Conservation (phyloP, 108 stramenopile species). For the Nannochloropsis oceanica region DNA sequence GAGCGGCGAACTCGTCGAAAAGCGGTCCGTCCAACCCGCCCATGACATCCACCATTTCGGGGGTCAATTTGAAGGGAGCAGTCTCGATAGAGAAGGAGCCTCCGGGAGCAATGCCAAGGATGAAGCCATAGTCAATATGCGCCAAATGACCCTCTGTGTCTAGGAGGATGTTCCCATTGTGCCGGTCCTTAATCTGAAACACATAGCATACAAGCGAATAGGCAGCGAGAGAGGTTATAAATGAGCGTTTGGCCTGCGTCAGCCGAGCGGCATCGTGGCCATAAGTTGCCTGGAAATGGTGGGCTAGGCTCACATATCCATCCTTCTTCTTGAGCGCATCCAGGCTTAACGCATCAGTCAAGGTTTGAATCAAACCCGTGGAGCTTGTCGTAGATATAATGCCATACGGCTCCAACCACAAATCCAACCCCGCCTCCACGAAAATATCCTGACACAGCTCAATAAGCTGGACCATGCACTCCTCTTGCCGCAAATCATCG, state of each 20-base stretch:
- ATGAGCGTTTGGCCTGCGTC: slow-evolving; percentile 24
- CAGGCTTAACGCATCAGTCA: slow-evolving; percentile 75
- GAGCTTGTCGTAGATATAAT: slow-evolving; percentile 75
- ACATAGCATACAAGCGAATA: slow-evolving; percentile 90
- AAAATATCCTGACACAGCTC: slow-evolving; percentile 77
- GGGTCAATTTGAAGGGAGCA: slow-evolving; percentile 37
- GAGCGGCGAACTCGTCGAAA: slow-evolving; percentile 88
- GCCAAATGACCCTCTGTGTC: slow-evolving; percentile 90
- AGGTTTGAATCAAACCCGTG: slow-evolving; percentile 77
- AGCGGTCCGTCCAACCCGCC: slow-evolving; percentile 62
- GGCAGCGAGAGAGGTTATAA: slow-evolving; percentile 58
- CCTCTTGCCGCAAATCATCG: slow-evolving; percentile 94
- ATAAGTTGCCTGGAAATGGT: slow-evolving; percentile 27
- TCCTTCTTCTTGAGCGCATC: slow-evolving; percentile 88
- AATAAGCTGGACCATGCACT: slow-evolving; percentile 70
- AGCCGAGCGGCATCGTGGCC: slow-evolving; percentile 9
- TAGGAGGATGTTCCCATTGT: slow-evolving; percentile 89
- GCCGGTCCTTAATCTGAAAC: slow-evolving; percentile 91
- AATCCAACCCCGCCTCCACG: slow-evolving; percentile 59
- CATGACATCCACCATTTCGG: slow-evolving; percentile 50
- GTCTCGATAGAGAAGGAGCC: slow-evolving; percentile 67
- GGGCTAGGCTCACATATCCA: slow-evolving; percentile 41
- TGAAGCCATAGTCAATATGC: slow-evolving; percentile 98
- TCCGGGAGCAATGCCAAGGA: slow-evolving; percentile 85
- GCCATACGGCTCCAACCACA: slow-evolving; percentile 79